Evolutionary conservation across 495 filamentous ascomycete species (phyloP), one percentile per base, ranked within the genome.

Genomic region (Aspergillus egyptiacus): DNA sequence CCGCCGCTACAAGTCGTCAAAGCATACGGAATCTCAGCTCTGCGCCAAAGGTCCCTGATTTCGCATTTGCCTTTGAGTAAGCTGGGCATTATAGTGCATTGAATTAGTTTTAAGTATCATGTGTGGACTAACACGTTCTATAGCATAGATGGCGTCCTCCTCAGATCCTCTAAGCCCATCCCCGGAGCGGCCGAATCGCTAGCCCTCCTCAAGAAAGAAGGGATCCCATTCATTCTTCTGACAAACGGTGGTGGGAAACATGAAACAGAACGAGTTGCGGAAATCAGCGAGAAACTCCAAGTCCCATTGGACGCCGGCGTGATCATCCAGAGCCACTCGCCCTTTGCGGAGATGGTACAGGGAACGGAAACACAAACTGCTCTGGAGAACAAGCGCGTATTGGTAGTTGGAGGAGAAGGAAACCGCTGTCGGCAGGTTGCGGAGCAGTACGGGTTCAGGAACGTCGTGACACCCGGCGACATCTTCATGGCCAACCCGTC

Each of bases 61-160:
- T 87, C 56, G 88, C 84, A 6, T 93, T 94, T 69, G 87, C 84
- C 13, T 90, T 94, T 60, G 88, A 94, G 86, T 90, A 77, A 64
- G 77, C 70, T 38, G 2, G 8, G 54, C 39, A 48, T 51, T 24
- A 40, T 15, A 48, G 22, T 20, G 31, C 33, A 28, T 15, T 35
- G 1, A 9, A 32, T 20, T 44, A 10, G 18, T 22, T 38, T 48
- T 19, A 27, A 7, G 13, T 13, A 1, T 17, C 22, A 4, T n/a
- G 25, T 33, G 34, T 14, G 14, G n/a, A 20, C 35, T 43, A 35
- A 53, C 37, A 23, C 13, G 0, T 24, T 7, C 8, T 20, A 10
- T 43, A 95, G 89, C 64, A 95, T 97, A 60, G 93, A 99, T 63
- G 94, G 94, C 51, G 94, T 99, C 20, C 84, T 99, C 15, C 75